Evolutionary conservation across 2,329 filamentous ascomycete genomes (phyloP).

Genomic region (Penicillium polonicum): DNA sequence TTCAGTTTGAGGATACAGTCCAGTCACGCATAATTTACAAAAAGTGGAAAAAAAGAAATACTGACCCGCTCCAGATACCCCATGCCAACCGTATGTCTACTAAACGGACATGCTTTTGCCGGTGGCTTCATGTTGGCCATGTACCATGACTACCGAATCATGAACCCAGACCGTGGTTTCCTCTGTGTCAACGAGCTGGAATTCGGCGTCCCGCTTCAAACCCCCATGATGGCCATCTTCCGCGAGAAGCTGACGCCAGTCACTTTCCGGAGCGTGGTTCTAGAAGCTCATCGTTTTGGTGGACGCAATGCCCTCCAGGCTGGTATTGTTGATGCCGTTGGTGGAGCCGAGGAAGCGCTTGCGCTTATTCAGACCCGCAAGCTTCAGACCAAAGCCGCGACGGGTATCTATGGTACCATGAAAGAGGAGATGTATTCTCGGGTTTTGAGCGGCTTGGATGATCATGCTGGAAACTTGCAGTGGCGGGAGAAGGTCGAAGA

Average conservation of each 20-base stretch:
- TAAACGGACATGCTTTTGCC: slow-evolving; percentile 80
- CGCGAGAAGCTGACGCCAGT: slow-evolving; percentile 61
- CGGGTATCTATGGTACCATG: slow-evolving; percentile 67
- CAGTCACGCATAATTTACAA: background rate
- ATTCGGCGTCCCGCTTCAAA: slow-evolving; percentile 71
- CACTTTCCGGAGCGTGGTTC: slow-evolving; percentile 63
- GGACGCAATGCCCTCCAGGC: slow-evolving; percentile 62
- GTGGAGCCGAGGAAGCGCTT: slow-evolving; percentile 63
- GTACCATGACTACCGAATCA: slow-evolving; percentile 80
- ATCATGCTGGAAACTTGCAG: slow-evolving; percentile 48
- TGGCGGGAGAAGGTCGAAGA: slow-evolving; percentile 50
- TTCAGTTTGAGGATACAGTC: background rate
- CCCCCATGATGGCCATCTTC: slow-evolving; percentile 74
- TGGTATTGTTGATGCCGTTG: slow-evolving; percentile 68
- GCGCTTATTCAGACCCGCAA: slow-evolving; percentile 59
- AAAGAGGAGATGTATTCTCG: slow-evolving; percentile 76
- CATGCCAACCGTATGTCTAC: slow-evolving; percentile 76
- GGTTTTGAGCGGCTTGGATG: slow-evolving; percentile 58
- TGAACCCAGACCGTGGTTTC: slow-evolving; percentile 69
- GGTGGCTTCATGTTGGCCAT: slow-evolving; percentile 79
- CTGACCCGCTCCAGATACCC: slow-evolving; percentile 54
- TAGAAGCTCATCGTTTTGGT: slow-evolving; percentile 70
- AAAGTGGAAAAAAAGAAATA: background rate
- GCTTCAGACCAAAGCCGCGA: slow-evolving; percentile 61
- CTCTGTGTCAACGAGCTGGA: slow-evolving; percentile 79